These are phyloP conservation scores for Xylaria sp. DNA, from an alignment of 2,329 filamentous ascomycete genomes.

Conservation along the genomic window DNA sequence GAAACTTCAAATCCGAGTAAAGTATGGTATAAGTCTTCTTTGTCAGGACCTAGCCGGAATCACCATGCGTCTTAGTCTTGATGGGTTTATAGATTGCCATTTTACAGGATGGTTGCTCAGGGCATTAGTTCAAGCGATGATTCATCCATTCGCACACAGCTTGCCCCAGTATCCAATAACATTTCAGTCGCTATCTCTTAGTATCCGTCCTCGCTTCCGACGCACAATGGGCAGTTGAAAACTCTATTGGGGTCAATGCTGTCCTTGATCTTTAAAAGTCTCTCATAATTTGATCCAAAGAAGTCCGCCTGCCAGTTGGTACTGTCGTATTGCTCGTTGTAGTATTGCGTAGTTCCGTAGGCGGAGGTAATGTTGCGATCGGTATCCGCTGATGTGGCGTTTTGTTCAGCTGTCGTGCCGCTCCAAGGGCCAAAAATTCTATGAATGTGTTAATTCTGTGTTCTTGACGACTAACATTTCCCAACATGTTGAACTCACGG, in stretches of 20 bases:
- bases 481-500: constrained; percentile 10
- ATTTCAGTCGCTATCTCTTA: neutral
- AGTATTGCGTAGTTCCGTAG: constrained; percentile 9
- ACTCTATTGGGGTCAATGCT: constrained; percentile 19
- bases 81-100: too few species aligned
- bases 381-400: constrained; percentile 6
- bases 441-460: neutral
- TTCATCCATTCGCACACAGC: too few species aligned
- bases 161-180: too few species aligned
- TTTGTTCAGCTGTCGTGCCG: constrained; percentile 17
- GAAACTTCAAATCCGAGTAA: too few species aligned
- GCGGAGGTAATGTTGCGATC: constrained; percentile 3
- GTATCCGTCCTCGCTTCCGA: constrained; percentile 27
- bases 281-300: constrained; percentile 24
- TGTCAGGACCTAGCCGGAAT: too few species aligned
- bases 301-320: constrained; percentile 7
- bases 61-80: too few species aligned
- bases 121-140: too few species aligned
- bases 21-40: too few species aligned
- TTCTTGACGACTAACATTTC: neutral
- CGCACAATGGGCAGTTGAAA: constrained; percentile 16
- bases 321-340: constrained; percentile 21
- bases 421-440: constrained; percentile 21
- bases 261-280: constrained; percentile 23
- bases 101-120: too few species aligned